A percentile compares a stretch with the other conserved stretches of the same genome.
Conservation (phyloP, 2,329 filamentous ascomycete genomes). For the Triangularia verruculosa region DNA sequence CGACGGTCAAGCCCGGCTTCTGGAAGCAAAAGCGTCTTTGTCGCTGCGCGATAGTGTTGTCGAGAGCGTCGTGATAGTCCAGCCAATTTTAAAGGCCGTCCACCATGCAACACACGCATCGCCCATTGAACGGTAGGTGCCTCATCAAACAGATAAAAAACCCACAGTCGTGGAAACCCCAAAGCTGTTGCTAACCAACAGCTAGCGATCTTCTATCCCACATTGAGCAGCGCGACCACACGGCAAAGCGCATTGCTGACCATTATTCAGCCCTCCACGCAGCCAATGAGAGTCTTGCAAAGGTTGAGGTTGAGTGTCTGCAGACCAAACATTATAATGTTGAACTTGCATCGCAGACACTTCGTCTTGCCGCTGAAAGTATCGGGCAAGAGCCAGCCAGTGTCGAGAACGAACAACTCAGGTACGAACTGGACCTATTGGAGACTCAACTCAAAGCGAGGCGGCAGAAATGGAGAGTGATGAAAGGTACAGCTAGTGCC, state of each 20-base stretch:
- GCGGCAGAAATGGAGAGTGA: slow-evolving; percentile 66
- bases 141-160: neutral
- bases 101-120: slow-evolving; percentile 64
- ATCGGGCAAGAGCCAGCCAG: slow-evolving; percentile 42
- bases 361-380: slow-evolving; percentile 54
- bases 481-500: slow-evolving; percentile 77
- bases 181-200: slow-evolving; percentile 2
- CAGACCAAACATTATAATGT: slow-evolving; percentile 58
- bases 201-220: slow-evolving; percentile 64
- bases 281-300: slow-evolving; percentile 51
- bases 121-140: slow-evolving; percentile 63
- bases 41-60: slow-evolving; percentile 66
- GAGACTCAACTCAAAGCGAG: slow-evolving; percentile 60
- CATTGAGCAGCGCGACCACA: slow-evolving; percentile 63
- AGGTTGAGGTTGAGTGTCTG: slow-evolving; percentile 57
- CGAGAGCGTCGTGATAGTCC: slow-evolving; percentile 66
- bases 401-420: slow-evolving; percentile 46
- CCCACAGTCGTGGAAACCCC: neutral
- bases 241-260: slow-evolving; percentile 62
- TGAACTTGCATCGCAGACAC: slow-evolving; percentile 58
- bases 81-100: slow-evolving; percentile 74
- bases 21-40: slow-evolving; percentile 69
- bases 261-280: slow-evolving; percentile 53
- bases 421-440: slow-evolving; percentile 54
- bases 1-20: slow-evolving; percentile 60